Evolutionary conservation across 805 yeast genomes (phyloP), one percentile per base, ranked within the genome.

Genomic region (Priceomyces fermenticarens): DNA sequence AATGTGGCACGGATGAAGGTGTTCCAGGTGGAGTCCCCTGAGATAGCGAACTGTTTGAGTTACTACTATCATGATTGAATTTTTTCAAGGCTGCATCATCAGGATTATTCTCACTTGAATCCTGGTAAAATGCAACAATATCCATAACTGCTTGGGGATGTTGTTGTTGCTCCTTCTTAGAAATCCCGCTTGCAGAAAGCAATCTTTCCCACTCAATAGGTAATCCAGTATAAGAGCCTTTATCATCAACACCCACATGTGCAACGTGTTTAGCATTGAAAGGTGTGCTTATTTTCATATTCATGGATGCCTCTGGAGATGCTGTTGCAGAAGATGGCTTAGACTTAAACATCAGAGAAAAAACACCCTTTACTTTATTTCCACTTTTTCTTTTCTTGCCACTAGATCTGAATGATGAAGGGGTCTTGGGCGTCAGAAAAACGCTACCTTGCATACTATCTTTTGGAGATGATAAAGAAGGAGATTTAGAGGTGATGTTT

Each of bases 71-170:
- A 36, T 55, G 61, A 36, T 64, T 57, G 53, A 72, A 72, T 44
- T 72, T 72, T 49, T 60, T 65, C 48, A 72, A 69, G 5, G 74
- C 73, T 44, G 62, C 52, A 9, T 48, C 49, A 40, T 70, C 74
- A 33, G 72, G 75, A 2, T 65, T 55, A 43, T 67, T 67, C 32
- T 71, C 75, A 46, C 62, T 66, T 7, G 66, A 57, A 49, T 81
- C 85, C 54, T 82, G 87, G 61, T 88, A 88, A 57, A 88, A 88
- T 33, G 87, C 88, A 20, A 88, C 88, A 44, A 87, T 89, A 54
- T 88, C 95, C 74, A 85, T 85, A 4, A 93, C 96, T 1, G 96
- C 97, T 60, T 88, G 90, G 2, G 97, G 97, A 62, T 93, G 88
- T 46, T 84, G 86, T 57, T 83, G 83, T 65, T 88, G 96, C 54